Base-by-base conservation (phyloP, 768 basidiomycete species). In the Xanthoconium purpureum region DNA sequence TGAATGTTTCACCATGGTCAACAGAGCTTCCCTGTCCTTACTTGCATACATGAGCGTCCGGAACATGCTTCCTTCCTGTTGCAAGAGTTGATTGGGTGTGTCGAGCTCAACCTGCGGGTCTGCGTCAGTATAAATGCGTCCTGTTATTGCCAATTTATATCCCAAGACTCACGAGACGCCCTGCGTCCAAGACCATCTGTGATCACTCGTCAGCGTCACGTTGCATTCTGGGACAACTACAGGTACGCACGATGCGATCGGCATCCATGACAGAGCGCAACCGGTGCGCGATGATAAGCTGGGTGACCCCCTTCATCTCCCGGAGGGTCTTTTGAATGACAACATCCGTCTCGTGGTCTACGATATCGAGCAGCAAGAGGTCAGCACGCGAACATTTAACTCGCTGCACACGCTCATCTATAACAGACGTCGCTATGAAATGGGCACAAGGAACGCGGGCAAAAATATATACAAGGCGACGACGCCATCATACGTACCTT, bases 401-500 rank as follows among this genome's bases (percentile, higher is more conserved):
- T 12, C 10, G 20, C 11, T 20, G 9, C 17, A 46, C 8, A n/a
- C 8, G 15, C 24, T 36, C 36, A 59, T 56, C 56, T 32, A 60
- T 60, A 3, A 56, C 52, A 20, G 59, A 60, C 29, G 59, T 60
- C 1, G 52, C 59, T 60, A 30, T 11, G 11, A 0, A 8, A 13
- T 6, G 20, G 4, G 4, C 14, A 40, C 39, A 37, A 13, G 37
- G 37, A 42, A 24, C 6, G n/a, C 38, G 38, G n/a, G n/a, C 14
- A 7, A 6, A 6, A 6, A 6, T 7, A 39, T 7, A 39, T n/a
- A 17, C 5, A n/a, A 1, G 15, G 8, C 10, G 5, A 18, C 40
- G 40, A 14, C 12, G 14, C 10, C 42, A 28, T 6, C 42, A 13
- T 24, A 3, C 20, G 2, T 12, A 63, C 64, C 73, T 56, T 80